These are phyloP conservation scores for Pseudopyricularia javanii DNA, from an alignment of 2,329 filamentous ascomycete species.

Conservation along the genomic window DNA sequence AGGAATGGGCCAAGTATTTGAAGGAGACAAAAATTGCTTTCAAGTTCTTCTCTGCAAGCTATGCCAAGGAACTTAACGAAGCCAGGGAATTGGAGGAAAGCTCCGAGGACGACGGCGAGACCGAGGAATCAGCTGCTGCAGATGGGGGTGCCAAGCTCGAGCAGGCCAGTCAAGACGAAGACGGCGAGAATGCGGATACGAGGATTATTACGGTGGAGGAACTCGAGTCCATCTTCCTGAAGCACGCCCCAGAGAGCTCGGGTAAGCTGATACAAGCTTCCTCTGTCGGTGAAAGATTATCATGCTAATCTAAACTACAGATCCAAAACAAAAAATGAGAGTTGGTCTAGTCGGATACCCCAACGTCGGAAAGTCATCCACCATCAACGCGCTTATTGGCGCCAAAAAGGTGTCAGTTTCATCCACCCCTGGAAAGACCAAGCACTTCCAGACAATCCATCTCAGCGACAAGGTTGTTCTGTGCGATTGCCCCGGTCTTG, in stretches of 20 bases:
- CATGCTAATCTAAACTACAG: constrained; percentile 14
- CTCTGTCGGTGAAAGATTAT: not conserved
- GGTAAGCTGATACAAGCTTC: constrained; percentile 23
- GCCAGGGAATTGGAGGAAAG: constrained; percentile 44
- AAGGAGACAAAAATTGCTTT: constrained; percentile 71
- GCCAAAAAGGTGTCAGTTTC: constrained; percentile 98
- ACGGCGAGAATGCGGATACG: constrained; percentile 44
- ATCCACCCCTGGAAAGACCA: constrained; percentile 93
- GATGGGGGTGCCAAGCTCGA: constrained; percentile 14
- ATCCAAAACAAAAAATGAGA: constrained; percentile 54
- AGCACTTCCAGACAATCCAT: constrained; percentile 98
- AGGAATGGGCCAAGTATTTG: constrained; percentile 78
- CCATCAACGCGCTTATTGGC: constrained; percentile 97
- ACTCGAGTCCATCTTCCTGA: constrained; percentile 76
- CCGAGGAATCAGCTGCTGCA: constrained; percentile 15
- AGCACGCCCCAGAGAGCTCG: constrained; percentile 46
- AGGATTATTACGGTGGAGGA: constrained; percentile 88
- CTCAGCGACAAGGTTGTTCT: constrained; percentile 80
- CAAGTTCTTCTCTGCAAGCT: constrained; percentile 87
- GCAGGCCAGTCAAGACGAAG: constrained; percentile 23
- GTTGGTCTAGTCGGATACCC: constrained; percentile 96
- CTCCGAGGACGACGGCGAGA: constrained; percentile 16
- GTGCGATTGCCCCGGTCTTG: constrained; percentile 96
- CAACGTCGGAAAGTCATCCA: constrained; percentile 98
- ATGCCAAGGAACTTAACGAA: constrained; percentile 85